Percentiles rank a stretch among this genome's conserved stretches.
These are phyloP conservation scores for Calocera cornea DNA, from an alignment of 768 basidiomycete genomes.

Conservation along the genomic window DNA sequence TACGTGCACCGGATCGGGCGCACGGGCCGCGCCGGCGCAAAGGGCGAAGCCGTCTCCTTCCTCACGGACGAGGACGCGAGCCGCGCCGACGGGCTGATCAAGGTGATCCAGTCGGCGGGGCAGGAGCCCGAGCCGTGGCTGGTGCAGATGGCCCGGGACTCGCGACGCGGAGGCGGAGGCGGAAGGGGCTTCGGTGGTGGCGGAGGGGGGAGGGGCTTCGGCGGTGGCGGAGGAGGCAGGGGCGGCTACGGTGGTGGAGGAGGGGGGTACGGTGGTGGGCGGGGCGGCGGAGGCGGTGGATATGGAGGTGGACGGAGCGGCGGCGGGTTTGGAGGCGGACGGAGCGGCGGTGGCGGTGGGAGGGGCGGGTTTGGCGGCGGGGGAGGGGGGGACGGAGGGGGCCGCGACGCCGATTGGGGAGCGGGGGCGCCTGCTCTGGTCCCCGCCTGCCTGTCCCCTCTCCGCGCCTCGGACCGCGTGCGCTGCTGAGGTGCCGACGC, in stretches of 20 bases:
- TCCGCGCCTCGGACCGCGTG: too few species aligned
- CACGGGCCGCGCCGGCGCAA: constrained; percentile 26
- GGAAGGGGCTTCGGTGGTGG: not conserved
- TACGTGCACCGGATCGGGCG: constrained; percentile 32
- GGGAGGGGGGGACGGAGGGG: too few species aligned
- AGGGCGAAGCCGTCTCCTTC: not conserved
- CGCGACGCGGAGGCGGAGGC: not conserved
- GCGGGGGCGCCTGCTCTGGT: too few species aligned
- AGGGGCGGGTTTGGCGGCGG: too few species aligned
- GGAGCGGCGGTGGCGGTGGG: too few species aligned
- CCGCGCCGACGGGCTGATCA: constrained; percentile 1
- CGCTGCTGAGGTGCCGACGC: too few species aligned
- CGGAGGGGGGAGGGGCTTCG: not conserved
- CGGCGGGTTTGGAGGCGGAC: too few species aligned
- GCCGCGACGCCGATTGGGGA: too few species aligned
- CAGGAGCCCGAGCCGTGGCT: not conserved
- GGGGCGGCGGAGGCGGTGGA: not conserved
- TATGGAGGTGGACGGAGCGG: too few species aligned
- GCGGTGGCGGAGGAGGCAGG: not conserved
- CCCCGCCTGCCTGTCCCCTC: too few species aligned
- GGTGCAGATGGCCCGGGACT: not conserved
- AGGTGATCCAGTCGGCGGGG: not conserved
- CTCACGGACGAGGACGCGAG: not conserved
- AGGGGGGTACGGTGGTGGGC: not conserved
- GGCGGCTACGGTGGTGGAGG: not conserved